These are phyloP conservation scores for Thelonectria olida DNA, from an alignment of 2,329 filamentous ascomycete genomes.

Conservation along the genomic window DNA sequence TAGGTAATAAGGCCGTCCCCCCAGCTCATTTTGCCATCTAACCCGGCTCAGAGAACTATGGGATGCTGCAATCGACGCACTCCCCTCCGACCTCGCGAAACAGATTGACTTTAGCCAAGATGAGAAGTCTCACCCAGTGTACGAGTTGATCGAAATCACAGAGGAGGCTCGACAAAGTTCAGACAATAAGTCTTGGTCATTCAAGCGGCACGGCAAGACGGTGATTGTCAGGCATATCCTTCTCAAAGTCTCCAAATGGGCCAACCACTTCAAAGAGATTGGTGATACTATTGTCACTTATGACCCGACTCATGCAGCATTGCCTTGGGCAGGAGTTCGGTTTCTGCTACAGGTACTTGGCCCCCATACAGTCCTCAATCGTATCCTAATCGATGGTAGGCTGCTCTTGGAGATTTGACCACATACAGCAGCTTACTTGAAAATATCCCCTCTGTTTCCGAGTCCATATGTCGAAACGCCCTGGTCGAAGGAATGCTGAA, in stretches of 20 bases:
- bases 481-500: not conserved
- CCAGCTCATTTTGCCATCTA: too few relatives aligned
- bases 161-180: not conserved
- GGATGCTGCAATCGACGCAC: too few relatives aligned
- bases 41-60: not conserved
- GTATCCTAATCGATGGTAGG: not conserved
- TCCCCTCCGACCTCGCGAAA: too few relatives aligned
- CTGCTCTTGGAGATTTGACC: not conserved
- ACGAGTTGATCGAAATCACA: not conserved
- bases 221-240: conserved; percentile 13
- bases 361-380: not conserved
- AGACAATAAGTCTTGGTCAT: conserved; percentile 13
- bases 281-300: not conserved
- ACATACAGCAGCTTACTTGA: not conserved
- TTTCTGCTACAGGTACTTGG: not conserved
- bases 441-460: not conserved
- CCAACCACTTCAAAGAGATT: conserved; percentile 11
- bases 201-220: conserved; percentile 15
- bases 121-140: not conserved
- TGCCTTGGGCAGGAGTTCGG: not conserved
- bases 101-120: not conserved
- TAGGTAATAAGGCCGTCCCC: not conserved
- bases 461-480: not conserved
- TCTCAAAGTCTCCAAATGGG: conserved; percentile 12
- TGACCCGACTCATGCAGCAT: not conserved